These are phyloP conservation scores for Malbranchea zuffiana DNA, from an alignment of 2,329 filamentous ascomycete genomes.

Conservation along the genomic window DNA sequence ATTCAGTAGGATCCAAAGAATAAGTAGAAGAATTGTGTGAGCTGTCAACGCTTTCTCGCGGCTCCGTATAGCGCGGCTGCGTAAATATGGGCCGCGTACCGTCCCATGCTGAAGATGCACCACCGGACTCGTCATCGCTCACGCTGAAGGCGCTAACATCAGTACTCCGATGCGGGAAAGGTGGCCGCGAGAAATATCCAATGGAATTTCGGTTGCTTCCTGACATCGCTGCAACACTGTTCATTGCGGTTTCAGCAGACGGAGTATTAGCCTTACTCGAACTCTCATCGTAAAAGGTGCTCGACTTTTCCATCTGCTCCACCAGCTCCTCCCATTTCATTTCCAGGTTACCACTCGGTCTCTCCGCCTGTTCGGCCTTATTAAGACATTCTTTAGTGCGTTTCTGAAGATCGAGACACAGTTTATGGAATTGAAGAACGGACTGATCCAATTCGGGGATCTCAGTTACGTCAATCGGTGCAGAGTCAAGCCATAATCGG, in stretches of 20 bases:
- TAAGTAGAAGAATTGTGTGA: constrained; percentile 40
- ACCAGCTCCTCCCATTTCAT: constrained; percentile 41
- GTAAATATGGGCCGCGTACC: constrained; percentile 32
- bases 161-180: constrained; percentile 31
- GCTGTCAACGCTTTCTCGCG: constrained; percentile 33
- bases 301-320: constrained; percentile 36
- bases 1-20: constrained; percentile 32
- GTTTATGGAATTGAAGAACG: constrained; percentile 34
- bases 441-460: constrained; percentile 29
- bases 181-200: constrained; percentile 31
- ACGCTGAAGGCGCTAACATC: constrained; percentile 22
- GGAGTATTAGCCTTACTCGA: constrained; percentile 31
- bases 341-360: constrained; percentile 37
- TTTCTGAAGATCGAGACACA: constrained; percentile 33
- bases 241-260: constrained; percentile 24
- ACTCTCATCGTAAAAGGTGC: constrained; percentile 33
- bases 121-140: constrained; percentile 35
- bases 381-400: constrained; percentile 38
- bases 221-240: constrained; percentile 21
- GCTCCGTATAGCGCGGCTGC: constrained; percentile 31
- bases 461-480: constrained; percentile 31
- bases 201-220: constrained; percentile 32
- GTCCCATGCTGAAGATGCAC: constrained; percentile 35
- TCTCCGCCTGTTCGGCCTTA: constrained; percentile 39
- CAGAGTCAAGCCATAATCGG: constrained; percentile 42